Conservation (phyloP, 192 early-diverging fungal species). For the Neocallimastix lanati region DNA sequence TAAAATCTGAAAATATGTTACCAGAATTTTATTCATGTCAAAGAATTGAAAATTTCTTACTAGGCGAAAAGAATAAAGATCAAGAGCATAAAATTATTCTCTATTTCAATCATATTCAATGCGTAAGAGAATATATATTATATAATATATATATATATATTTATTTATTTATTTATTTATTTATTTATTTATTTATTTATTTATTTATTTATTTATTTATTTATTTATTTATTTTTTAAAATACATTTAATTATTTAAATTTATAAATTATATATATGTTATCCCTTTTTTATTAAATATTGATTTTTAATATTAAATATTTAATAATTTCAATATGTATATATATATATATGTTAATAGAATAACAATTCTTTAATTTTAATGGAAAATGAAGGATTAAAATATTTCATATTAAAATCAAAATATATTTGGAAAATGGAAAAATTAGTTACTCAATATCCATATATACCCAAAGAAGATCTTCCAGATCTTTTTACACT, state of each 20-base stretch:
- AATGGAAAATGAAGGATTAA: not conserved
- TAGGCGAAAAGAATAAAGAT: conserved; percentile 6
- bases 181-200: too few relatives aligned
- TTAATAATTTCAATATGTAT: too few relatives aligned
- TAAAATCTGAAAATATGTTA: not conserved
- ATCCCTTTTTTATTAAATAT: too few relatives aligned
- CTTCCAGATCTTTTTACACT: conserved; percentile 54
- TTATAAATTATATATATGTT: too few relatives aligned
- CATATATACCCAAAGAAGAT: conserved; percentile 34
- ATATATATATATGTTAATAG: not conserved
- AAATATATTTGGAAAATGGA: conserved; percentile 53
- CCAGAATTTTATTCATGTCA: conserved; percentile 27
- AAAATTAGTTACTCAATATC: conserved; percentile 41
- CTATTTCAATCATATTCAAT: conserved; percentile 12
- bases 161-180: too few relatives aligned
- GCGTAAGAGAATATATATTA: not conserved
- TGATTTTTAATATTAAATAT: too few relatives aligned
- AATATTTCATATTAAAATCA: conserved; percentile 39
- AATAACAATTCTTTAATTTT: not conserved
- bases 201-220: too few relatives aligned
- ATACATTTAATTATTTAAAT: too few relatives aligned
- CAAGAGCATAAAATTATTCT: not conserved
- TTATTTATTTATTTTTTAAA: too few relatives aligned
- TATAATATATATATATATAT: too few relatives aligned
- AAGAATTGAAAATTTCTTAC: conserved; percentile 24